These are phyloP conservation scores for Dendrocalamus sinicus DNA, from an alignment of 176 grass and related monocot genomes.

Conservation along the genomic window DNA sequence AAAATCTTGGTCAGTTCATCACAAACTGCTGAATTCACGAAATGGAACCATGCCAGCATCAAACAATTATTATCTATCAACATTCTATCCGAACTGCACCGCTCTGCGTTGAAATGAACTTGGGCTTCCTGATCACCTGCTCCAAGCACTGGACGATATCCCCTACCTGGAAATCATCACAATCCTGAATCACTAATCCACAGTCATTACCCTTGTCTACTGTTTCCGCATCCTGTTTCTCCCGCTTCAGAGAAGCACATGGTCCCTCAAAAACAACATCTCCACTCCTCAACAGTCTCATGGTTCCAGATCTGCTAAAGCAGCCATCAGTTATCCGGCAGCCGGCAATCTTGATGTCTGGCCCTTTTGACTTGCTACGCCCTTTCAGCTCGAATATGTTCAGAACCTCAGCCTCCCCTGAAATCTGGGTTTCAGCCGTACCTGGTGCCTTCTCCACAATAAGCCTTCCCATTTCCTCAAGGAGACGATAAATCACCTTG, in stretches of 20 bases:
- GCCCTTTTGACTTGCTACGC: slow-evolving; percentile 75
- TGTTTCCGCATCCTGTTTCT: slow-evolving; percentile 85
- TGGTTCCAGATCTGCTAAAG: slow-evolving; percentile 65
- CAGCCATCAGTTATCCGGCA: slow-evolving; percentile 77
- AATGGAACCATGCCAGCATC: slow-evolving; percentile 2
- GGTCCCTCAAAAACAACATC: slow-evolving; percentile 66
- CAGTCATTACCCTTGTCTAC: slow-evolving; percentile 79
- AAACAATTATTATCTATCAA: slow-evolving; percentile 44
- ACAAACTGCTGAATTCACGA: slow-evolving; percentile 35
- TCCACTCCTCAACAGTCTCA: slow-evolving; percentile 90
- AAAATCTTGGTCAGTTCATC: slow-evolving; percentile 49
- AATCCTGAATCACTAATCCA: slow-evolving; percentile 89
- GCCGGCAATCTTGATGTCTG: slow-evolving; percentile 91
- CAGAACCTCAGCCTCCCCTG: slow-evolving; percentile 84
- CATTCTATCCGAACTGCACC: slow-evolving; percentile 92
- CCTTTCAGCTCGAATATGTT: slow-evolving; percentile 94
- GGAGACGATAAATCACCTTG: slow-evolving; percentile 92
- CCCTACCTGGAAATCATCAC: slow-evolving; percentile 78
- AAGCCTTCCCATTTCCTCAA: slow-evolving; percentile 79
- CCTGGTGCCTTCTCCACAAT: slow-evolving; percentile 94
- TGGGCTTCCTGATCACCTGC: slow-evolving; percentile 88
- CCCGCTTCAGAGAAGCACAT: slow-evolving; percentile 78
- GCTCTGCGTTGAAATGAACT: slow-evolving; percentile 83
- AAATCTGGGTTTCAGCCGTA: slow-evolving; percentile 81
- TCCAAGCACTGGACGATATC: slow-evolving; percentile 87